These are phyloP conservation scores for Trichoderma breve DNA, from an alignment of 2,329 filamentous ascomycete genomes.

Conservation along the genomic window DNA sequence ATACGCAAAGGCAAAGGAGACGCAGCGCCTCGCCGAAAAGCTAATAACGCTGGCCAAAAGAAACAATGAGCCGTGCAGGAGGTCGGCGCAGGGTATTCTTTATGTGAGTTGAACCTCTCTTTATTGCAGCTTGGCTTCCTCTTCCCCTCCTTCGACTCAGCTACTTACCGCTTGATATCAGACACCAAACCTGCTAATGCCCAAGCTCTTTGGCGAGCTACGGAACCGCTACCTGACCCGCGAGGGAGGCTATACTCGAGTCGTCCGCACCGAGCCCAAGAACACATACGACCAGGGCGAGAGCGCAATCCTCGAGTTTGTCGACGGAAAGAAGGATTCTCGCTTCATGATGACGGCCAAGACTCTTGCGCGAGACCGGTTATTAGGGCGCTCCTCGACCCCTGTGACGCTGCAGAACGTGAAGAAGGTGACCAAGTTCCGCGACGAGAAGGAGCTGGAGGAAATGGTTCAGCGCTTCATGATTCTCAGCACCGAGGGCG, in stretches of 20 bases:
- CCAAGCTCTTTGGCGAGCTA: constrained; percentile 85
- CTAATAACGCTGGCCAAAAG: constrained; percentile 91
- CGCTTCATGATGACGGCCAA: constrained; percentile 92
- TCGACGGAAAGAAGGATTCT: constrained; percentile 91
- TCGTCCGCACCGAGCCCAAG: constrained; percentile 85
- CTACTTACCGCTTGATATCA: constrained; percentile 32
- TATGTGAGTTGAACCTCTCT: constrained; percentile 56
- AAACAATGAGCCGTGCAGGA: constrained; percentile 78
- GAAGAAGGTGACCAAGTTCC: constrained; percentile 78
- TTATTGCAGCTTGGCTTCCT: background rate
- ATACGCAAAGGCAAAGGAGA: constrained; percentile 96
- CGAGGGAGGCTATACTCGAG: constrained; percentile 90
- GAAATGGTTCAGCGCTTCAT: constrained; percentile 52
- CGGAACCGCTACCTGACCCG: constrained; percentile 73
- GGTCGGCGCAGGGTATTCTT: constrained; percentile 75
- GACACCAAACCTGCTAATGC: constrained; percentile 68
- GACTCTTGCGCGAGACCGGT: constrained; percentile 66
- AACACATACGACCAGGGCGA: constrained; percentile 81
- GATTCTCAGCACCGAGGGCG: constrained; percentile 27
- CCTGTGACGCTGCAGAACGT: constrained; percentile 76
- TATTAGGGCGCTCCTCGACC: constrained; percentile 57
- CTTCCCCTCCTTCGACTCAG: background rate
- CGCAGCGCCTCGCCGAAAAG: constrained; percentile 89
- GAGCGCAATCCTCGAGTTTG: constrained; percentile 88
- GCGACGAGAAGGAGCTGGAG: constrained; percentile 68